Conservation (phyloP, 2,329 filamentous ascomycete species). For the Colletotrichum agaves region DNA sequence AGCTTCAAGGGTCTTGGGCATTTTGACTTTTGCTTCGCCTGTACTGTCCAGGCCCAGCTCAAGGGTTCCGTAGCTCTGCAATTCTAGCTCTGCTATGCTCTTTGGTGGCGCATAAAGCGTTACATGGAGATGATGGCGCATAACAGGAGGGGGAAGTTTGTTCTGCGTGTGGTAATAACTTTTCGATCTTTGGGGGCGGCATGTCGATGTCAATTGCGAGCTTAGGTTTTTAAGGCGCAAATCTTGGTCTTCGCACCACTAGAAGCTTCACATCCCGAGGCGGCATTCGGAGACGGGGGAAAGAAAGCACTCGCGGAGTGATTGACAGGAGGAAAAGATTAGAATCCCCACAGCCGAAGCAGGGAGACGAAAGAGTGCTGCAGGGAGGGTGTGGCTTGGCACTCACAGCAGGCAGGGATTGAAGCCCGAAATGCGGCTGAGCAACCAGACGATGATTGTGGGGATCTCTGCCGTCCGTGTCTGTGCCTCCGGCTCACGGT, state of each 20-base stretch:
- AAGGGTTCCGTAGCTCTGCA: background rate
- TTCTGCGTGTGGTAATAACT: slow-evolving; percentile 11
- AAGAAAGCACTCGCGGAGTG: background rate
- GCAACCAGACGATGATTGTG: slow-evolving; percentile 19
- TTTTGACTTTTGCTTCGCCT: slow-evolving; percentile 8
- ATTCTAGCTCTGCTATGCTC: background rate
- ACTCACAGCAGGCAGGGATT: slow-evolving; percentile 21
- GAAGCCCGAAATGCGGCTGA: slow-evolving; percentile 28
- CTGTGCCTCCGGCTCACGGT: background rate
- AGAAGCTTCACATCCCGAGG: background rate
- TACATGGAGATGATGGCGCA: slow-evolving; percentile 6
- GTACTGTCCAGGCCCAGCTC: background rate
- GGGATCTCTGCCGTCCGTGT: slow-evolving; percentile 15
- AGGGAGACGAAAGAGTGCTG: background rate
- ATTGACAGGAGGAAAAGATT: background rate
- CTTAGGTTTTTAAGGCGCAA: slow-evolving; percentile 12
- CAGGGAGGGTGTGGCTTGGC: slow-evolving; percentile 29
- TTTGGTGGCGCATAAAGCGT: slow-evolving; percentile 14
- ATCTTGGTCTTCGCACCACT: slow-evolving; percentile 6
- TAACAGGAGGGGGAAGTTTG: slow-evolving; percentile 8
- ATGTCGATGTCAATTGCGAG: background rate
- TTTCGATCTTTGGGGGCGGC: background rate
- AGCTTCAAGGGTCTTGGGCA: background rate
- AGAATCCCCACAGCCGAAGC: background rate
- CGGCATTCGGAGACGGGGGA: slow-evolving; percentile 17